Evolutionary conservation across 108 stramenopile genomes (phyloP).

Genomic region (Cyclostephanos invisitatus): DNA sequence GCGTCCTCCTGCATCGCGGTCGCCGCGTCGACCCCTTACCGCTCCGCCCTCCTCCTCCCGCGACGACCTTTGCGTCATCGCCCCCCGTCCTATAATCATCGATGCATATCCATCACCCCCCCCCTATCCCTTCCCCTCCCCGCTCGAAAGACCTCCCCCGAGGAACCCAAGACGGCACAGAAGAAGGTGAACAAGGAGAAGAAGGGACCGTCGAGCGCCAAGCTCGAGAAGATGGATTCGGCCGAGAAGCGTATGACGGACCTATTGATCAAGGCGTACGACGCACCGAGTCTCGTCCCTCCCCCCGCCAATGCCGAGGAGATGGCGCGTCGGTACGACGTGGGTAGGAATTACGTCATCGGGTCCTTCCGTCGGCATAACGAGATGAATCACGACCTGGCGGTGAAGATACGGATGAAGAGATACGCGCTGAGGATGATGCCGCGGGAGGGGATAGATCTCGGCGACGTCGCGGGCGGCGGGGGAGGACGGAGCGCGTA

Average conservation of each 20-base stretch:
- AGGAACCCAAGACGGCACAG: conserved; percentile 43
- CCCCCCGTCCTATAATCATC: too few relatives aligned
- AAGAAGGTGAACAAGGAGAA: conserved; percentile 38
- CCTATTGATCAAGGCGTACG: conserved; percentile 33
- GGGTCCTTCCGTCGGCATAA: conserved; percentile 78
- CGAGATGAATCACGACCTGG: conserved; percentile 71
- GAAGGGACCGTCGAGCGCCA: conserved; percentile 19
- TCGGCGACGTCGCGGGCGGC: background rate
- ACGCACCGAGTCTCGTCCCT: conserved; percentile 29
- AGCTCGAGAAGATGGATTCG: conserved; percentile 11
- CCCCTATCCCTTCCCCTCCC: conserved; percentile 3
- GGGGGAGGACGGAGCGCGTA: conserved; percentile 28
- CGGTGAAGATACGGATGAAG: conserved; percentile 79
- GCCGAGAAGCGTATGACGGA: conserved; percentile 13
- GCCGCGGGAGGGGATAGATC: conserved; percentile 45
- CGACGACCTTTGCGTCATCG: conserved; percentile 4
- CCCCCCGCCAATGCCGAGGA: conserved; percentile 61
- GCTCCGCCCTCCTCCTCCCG: background rate
- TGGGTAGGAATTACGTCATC: conserved; percentile 77
- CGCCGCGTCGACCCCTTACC: background rate
- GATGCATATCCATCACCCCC: conserved; percentile 38
- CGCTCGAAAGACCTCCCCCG: conserved; percentile 27
- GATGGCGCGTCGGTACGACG: conserved; percentile 55
- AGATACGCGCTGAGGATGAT: conserved; percentile 74
- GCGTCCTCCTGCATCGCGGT: background rate